phyloP scores from a whole-genome alignment of 768 basidiomycete species.

The Rhizopogon rudus region DNA sequence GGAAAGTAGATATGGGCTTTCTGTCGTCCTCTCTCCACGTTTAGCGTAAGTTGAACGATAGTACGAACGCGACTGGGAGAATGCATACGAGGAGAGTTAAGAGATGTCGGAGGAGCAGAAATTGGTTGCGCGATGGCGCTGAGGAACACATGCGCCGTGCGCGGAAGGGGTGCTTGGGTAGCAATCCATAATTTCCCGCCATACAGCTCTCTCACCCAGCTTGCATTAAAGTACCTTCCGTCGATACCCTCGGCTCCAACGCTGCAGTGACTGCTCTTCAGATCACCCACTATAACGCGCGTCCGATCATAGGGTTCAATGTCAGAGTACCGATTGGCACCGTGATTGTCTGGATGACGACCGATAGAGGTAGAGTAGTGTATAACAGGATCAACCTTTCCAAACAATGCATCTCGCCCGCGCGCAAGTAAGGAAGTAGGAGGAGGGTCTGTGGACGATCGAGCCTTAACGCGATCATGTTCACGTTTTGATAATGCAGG shows the following conservation, averaged over 20 bases:
- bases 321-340: slow-evolving; percentile 65
- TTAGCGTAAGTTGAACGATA: slow-evolving; percentile 76
- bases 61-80: slow-evolving; percentile 52
- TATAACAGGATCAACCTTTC: slow-evolving; percentile 18
- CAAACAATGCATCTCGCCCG: slow-evolving; percentile 8
- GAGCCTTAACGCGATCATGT: slow-evolving; percentile 23
- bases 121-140: slow-evolving; percentile 55
- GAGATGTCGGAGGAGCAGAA: slow-evolving; percentile 29
- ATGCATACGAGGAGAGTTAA: slow-evolving; percentile 8
- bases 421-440: not conserved
- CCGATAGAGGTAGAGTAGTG: slow-evolving; percentile 60
- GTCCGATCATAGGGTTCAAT: slow-evolving; percentile 82
- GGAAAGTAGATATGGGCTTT: slow-evolving; percentile 85
- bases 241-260: slow-evolving; percentile 10
- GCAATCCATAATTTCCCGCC: slow-evolving; percentile 84
- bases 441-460: slow-evolving; percentile 11
- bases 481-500: slow-evolving; percentile 34
- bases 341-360: slow-evolving; percentile 35
- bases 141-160: slow-evolving; percentile 73
- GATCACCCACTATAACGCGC: slow-evolving; percentile 48
- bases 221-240: slow-evolving; percentile 75
- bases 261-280: not conserved
- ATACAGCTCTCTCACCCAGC: slow-evolving; percentile 72
- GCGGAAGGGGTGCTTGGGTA: slow-evolving; percentile 72
- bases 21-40: slow-evolving; percentile 60